These are phyloP conservation scores for Pseudoturritis turrita DNA, from an alignment of 345 rosid genomes.

Conservation along the genomic window DNA sequence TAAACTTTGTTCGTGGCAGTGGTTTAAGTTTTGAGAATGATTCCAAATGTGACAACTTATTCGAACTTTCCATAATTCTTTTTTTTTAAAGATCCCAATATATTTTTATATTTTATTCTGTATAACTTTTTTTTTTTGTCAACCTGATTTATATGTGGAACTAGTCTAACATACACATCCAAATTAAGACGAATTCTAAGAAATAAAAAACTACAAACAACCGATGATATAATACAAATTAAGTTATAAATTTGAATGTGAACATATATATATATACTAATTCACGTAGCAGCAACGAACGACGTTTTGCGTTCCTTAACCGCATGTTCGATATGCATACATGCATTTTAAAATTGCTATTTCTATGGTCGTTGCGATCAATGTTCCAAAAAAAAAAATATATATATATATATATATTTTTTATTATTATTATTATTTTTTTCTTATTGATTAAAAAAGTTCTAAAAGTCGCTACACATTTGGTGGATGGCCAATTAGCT, in stretches of 20 bases:
- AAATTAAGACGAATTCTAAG: background rate
- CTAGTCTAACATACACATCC: constrained; percentile 14
- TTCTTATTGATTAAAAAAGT: background rate
- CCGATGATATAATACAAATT: background rate
- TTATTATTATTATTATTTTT: too few relatives aligned
- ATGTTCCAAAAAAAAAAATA: too few relatives aligned
- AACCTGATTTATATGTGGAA: constrained; percentile 7
- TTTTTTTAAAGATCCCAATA: background rate
- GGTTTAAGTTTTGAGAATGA: constrained; percentile 1
- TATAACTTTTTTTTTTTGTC: too few relatives aligned
- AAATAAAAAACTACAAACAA: background rate
- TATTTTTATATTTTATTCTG: background rate
- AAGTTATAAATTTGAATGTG: background rate
- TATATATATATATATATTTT: too few relatives aligned
- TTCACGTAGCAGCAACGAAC: constrained; percentile 13
- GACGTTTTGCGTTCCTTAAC: constrained; percentile 21
- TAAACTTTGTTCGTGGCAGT: background rate
- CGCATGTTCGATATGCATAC: constrained; percentile 3
- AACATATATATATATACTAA: constrained; percentile 2
- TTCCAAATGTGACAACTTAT: constrained; percentile 16
- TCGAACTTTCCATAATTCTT: background rate
- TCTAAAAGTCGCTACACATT: background rate
- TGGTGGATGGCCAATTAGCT: background rate
- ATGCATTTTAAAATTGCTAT: background rate
- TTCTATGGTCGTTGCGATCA: background rate